Evolutionary conservation across 2,329 filamentous ascomycete species (phyloP), one percentile per base, ranked within the genome.

Genomic region (Fusarium cicatricum): DNA sequence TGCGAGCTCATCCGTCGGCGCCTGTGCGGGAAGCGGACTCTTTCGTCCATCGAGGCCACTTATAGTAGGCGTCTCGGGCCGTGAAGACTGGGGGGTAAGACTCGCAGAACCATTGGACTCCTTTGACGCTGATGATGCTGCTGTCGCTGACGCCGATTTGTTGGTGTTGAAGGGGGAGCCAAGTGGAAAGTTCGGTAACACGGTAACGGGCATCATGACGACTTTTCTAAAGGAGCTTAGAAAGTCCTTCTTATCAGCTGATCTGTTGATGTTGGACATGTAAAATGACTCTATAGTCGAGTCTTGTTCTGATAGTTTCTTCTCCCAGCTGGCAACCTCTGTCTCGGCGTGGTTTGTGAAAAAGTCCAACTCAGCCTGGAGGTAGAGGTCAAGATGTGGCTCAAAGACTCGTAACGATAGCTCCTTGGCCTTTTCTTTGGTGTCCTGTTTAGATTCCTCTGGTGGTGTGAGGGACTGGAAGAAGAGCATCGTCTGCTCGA

Each of bases 171-270:
- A 91, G 49, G 82, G 82, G n/a, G 79, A 85, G 9, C 80, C 79
- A 43, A 85, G 77, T 6, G 84, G 75, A 56, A 91, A 85, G 40
- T 84, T 88, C 2, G 92, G 91, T 4, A 98, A 80, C 9, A 92
- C 94, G 46, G 91, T 96, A 42, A 99, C 94, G 2, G 95, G 95
- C 88, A 97, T 96, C 93, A 99, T 97, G 62, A 99, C 91, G 9
- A 99, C 95, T 74, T 98, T 98, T 71, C 92, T 97, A 81, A 99
- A 99, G 0, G 93, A 97, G 39, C 89, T 95, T 58, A 99, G 73
- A 68, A 99, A 99, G 72, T 99, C 95, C 65, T 92, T 91, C 77
- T 99, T 99, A 61, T 96, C 95, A 1, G 92, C 95, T 72, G 96
- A 92, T 21, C 95, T 85, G 71, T 94, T 97, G 70, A 98, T 87